These are phyloP conservation scores for Bremia lactucae DNA, from an alignment of 352 stramenopile species.

Conservation along the genomic window DNA sequence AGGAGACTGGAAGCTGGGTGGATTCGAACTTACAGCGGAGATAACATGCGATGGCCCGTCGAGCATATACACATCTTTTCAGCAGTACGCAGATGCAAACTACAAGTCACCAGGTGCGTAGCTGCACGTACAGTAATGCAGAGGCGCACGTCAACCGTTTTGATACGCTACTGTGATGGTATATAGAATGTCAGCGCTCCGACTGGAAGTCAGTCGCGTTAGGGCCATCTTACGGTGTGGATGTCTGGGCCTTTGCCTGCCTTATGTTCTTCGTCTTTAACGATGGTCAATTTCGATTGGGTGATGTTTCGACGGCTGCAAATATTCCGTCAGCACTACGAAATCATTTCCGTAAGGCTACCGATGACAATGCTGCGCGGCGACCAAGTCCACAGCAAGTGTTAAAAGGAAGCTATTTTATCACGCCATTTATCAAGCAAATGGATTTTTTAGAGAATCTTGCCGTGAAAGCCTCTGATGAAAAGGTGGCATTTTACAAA, in stretches of 20 bases:
- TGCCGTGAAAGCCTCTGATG: constrained; percentile 86
- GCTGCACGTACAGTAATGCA: constrained; percentile 3
- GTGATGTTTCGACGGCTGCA: constrained; percentile 41
- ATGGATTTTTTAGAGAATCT: constrained; percentile 92
- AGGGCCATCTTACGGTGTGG: constrained; percentile 40
- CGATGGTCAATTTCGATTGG: constrained; percentile 44
- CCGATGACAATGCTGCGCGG: constrained; percentile 48
- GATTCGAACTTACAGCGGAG: constrained; percentile 87
- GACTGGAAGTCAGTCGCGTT: constrained; percentile 59
- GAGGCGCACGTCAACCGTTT: background rate
- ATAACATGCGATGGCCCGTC: constrained; percentile 73
- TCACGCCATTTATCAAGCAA: constrained; percentile 88
- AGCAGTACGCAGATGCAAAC: constrained; percentile 80
- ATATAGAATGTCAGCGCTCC: constrained; percentile 64
- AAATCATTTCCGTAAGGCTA: constrained; percentile 72
- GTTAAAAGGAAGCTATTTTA: constrained; percentile 85
- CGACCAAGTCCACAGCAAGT: constrained; percentile 82
- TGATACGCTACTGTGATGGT: background rate
- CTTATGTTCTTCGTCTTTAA: constrained; percentile 76
- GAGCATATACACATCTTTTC: constrained; percentile 62
- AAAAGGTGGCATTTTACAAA: constrained; percentile 92
- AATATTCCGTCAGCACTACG: constrained; percentile 61
- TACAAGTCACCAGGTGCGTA: constrained; percentile 68
- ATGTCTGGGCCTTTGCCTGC: constrained; percentile 72
- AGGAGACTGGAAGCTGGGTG: constrained; percentile 93